These are phyloP conservation scores for Eleusine coracana DNA, from an alignment of 176 grass and related monocot species.

Conservation along the genomic window DNA sequence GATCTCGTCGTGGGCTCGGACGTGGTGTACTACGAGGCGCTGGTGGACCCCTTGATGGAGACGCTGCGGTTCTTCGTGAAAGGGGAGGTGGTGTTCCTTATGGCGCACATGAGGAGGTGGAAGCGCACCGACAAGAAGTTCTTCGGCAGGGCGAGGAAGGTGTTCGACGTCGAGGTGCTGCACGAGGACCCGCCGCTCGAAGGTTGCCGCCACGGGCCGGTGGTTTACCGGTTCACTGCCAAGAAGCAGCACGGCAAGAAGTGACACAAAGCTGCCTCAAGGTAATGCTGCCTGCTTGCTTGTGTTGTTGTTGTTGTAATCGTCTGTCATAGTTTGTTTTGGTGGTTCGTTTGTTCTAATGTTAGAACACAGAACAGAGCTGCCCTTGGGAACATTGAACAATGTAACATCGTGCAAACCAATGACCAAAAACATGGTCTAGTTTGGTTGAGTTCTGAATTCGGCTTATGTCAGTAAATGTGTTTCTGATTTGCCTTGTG, in stretches of 20 bases:
- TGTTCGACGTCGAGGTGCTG: slow-evolving; percentile 66
- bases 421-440: not conserved
- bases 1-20: slow-evolving; percentile 80
- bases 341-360: not conserved
- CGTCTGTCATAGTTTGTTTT: not conserved
- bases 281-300: slow-evolving; percentile 37
- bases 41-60: slow-evolving; percentile 82
- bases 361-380: not conserved
- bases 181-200: slow-evolving; percentile 71
- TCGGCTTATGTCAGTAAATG: not conserved
- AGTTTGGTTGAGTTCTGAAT: not conserved
- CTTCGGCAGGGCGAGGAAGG: slow-evolving; percentile 79
- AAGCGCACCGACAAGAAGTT: slow-evolving; percentile 84
- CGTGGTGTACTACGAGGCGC: slow-evolving; percentile 82
- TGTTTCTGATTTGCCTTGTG: slow-evolving; percentile 22
- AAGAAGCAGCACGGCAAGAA: slow-evolving; percentile 46
- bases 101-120: slow-evolving; percentile 96
- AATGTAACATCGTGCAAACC: slow-evolving; percentile 13
- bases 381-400: not conserved
- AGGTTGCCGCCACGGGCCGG: slow-evolving; percentile 68
- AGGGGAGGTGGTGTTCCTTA: slow-evolving; percentile 68
- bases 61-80: slow-evolving; percentile 73
- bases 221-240: slow-evolving; percentile 61
- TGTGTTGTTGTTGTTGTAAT: not conserved
- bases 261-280: slow-evolving; percentile 29